These are phyloP conservation scores for Ceratocystiopsis sp. DNA, from an alignment of 2,329 filamentous ascomycete species.

Conservation along the genomic window DNA sequence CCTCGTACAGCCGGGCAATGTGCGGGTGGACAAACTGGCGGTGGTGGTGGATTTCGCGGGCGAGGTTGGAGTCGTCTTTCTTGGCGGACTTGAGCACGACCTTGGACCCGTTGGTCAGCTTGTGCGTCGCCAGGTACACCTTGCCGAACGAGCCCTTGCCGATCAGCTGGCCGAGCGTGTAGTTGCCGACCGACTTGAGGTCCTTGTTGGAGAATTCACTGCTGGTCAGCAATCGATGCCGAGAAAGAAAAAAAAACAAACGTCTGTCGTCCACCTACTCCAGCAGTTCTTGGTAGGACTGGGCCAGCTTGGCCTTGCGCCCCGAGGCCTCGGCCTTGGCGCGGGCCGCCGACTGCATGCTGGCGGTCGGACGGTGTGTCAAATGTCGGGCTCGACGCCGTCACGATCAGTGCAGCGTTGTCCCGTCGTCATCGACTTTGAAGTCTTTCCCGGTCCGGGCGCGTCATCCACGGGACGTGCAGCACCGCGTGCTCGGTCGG, in stretches of 20 bases:
- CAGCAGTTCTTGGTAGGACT: conserved; percentile 89
- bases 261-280: conserved; percentile 46
- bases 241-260: background rate
- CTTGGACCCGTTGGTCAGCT: conserved; percentile 97
- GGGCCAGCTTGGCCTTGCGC: conserved; percentile 66
- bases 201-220: conserved; percentile 92
- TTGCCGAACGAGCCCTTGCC: conserved; percentile 98
- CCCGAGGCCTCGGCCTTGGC: conserved; percentile 61
- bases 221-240: conserved; percentile 4
- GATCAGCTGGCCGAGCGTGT: conserved; percentile 77
- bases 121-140: conserved; percentile 89
- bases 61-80: conserved; percentile 88
- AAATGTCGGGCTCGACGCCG: too few relatives aligned
- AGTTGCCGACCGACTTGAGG: conserved; percentile 85
- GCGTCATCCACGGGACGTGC: too few relatives aligned
- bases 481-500: too few relatives aligned
- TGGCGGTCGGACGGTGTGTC: too few relatives aligned
- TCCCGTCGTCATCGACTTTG: too few relatives aligned
- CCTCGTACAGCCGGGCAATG: conserved; percentile 91
- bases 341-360: conserved; percentile 31
- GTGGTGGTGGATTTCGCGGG: conserved; percentile 95
- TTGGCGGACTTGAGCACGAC: conserved; percentile 97
- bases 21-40: conserved; percentile 95
- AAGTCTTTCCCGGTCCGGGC: too few relatives aligned
- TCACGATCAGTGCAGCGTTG: too few relatives aligned